These are phyloP conservation scores for Ochromonas danica DNA, from an alignment of 108 stramenopile species.

Conservation along the genomic window DNA sequence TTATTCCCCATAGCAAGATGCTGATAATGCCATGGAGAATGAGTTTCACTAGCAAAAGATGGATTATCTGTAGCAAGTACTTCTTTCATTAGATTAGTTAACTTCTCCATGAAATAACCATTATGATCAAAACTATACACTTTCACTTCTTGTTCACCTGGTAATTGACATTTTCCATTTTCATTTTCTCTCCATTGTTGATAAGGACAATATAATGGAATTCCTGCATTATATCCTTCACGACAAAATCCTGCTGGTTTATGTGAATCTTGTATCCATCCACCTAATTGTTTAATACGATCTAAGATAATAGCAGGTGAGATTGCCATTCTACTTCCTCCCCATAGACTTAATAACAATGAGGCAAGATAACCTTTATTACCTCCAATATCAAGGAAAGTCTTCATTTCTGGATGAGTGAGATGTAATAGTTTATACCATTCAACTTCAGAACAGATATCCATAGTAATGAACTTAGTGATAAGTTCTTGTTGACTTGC, in stretches of 20 bases:
- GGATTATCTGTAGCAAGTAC: too few relatives aligned
- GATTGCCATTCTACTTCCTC: neutral
- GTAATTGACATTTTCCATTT: neutral
- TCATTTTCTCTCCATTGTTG: neutral
- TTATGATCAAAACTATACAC: neutral
- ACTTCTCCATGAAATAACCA: too few relatives aligned
- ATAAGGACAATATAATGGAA: constrained; percentile 1
- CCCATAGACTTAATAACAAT: constrained; percentile 2
- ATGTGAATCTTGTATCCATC: neutral
- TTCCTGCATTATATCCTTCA: neutral
- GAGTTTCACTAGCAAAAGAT: neutral
- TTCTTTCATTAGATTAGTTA: too few relatives aligned
- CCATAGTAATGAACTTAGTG: constrained; percentile 12
- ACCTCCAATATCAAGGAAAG: neutral
- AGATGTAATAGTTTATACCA: constrained; percentile 23
- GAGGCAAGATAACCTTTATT: constrained; percentile 20
- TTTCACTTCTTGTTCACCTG: neutral
- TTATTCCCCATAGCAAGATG: neutral
- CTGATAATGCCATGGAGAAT: neutral
- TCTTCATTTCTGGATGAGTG: neutral
- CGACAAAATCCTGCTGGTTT: neutral
- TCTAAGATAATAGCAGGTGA: neutral
- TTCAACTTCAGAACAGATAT: constrained; percentile 27
- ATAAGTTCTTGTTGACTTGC: neutral
- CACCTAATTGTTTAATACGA: neutral